Conservation (phyloP, 169 alveolate species). For the Eimeria praecox region DNA sequence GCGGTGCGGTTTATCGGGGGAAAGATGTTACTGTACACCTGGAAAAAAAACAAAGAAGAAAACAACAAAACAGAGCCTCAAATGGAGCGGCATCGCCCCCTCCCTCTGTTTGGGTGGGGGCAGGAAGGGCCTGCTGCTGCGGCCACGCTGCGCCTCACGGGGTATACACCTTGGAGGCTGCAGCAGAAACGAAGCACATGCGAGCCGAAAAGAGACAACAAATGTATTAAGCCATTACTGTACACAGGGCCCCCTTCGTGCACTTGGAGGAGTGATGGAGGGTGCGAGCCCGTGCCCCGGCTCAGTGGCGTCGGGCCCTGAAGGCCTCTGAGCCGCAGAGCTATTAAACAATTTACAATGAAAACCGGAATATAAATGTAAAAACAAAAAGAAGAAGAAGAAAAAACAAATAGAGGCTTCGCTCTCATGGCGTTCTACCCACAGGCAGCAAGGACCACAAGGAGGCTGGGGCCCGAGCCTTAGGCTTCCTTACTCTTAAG, state of each 20-base stretch:
- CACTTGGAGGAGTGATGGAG: background rate
- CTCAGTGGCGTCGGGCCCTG: conserved; percentile 17
- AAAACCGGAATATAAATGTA: background rate
- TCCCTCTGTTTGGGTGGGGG: background rate
- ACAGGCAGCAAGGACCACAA: background rate
- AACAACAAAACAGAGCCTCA: background rate
- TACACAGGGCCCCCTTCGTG: background rate
- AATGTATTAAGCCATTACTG: background rate
- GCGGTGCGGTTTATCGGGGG: background rate
- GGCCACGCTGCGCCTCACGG: background rate
- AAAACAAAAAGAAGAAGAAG: conserved; percentile 26
- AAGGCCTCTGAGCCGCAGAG: background rate
- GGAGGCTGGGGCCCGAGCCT: conserved; percentile 23
- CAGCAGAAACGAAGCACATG: background rate
- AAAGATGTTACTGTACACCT: conserved; percentile 21
- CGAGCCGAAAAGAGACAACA: background rate
- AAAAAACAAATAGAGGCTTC: background rate
- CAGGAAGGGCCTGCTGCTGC: background rate
- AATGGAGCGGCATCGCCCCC: background rate
- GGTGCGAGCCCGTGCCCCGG: conserved; percentile 33
- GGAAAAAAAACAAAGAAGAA: background rate
- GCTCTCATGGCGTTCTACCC: background rate
- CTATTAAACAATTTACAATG: background rate
- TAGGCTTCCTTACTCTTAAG: background rate
- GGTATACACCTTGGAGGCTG: background rate